A percentile compares a stretch with the other conserved stretches of the same genome.
Evolutionary conservation across 73 alveolate species (phyloP).

Genomic region (Loxodes magnus): DNA sequence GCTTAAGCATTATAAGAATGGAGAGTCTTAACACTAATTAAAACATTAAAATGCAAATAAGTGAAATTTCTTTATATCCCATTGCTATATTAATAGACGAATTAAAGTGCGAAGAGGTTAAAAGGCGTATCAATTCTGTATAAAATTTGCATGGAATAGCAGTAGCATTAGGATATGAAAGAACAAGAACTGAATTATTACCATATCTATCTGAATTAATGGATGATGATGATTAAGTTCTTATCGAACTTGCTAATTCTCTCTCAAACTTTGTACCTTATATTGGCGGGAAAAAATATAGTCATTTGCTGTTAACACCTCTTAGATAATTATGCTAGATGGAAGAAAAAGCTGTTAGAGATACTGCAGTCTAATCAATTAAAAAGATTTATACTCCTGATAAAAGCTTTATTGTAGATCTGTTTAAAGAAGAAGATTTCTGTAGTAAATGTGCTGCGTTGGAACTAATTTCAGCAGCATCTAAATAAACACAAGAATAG

Average conservation of each 20-base stretch:
- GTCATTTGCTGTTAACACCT: conserved; percentile 34
- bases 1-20: no score
- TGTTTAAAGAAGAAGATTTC: conserved; percentile 21
- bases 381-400: conserved; percentile 1
- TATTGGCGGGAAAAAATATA: conserved; percentile 78
- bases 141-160: conserved; percentile 63
- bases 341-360: conserved; percentile 73
- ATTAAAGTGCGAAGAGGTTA: conserved; percentile 56
- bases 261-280: conserved; percentile 70
- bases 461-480: conserved; percentile 52
- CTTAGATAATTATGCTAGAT: conserved; percentile 59
- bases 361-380: conserved; percentile 25
- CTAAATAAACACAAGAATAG: conserved; percentile 50
- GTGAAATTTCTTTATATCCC: no score
- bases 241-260: conserved; percentile 75
- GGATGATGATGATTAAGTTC: conserved; percentile 97
- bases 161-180: conserved; percentile 82
- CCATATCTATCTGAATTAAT: conserved; percentile 82
- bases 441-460: conserved; percentile 50
- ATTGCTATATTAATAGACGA: conserved; percentile 69
- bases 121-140: conserved; percentile 63
- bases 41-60: no score
- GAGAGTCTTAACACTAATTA: no score
- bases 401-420: conserved; percentile 44
- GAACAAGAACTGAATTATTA: conserved; percentile 85